Evolutionary conservation across 73 alveolate species (phyloP), one percentile per base, ranked within the genome.

Genomic region (Stentor roeselii): DNA sequence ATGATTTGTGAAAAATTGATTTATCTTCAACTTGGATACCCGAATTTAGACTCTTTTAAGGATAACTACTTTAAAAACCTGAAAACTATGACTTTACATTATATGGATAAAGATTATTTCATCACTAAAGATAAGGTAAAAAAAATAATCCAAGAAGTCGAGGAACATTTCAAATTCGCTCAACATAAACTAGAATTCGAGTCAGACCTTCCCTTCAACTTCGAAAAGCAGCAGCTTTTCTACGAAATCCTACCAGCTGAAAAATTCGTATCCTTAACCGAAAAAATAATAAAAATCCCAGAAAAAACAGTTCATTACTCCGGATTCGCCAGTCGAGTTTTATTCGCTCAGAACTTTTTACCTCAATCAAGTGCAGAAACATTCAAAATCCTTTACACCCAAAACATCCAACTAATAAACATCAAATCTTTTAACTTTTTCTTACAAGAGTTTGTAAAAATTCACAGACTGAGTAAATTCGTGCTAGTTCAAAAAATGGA

Each of bases 171-270:
- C 59, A 3, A 42, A 3, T 36, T 78, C 1, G 86, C 90, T 21
- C 92, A 86, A 39, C 80, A 87, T 36, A 59, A 89, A 59, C 86
- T 89, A 4, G 80, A 39, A 67, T 89, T 89, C 42, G 95, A 89
- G 38, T 58, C 88, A 30, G 75, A 74, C n/a, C 86, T 89, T 2
- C 95, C 95, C 6, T 89, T 15, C 88, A 85, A 90, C 31, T 82
- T 85, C 34, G 95, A 89, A 76, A 86, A 82, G 83, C 86, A 83
- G 39, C 86, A 86, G 3, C 3, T 78, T n/a, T 86, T 89, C 80
- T 42, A 75, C 36, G 42, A 75, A 11, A 86, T 86, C 3, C 39
- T 89, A 3, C 92, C 95, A 2, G 58, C 38, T 2, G 86, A 82
- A 75, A 89, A 82, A 86, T 89, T 89, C 78, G 60, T 89, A 0